These are phyloP conservation scores for Lasiosphaeria ovina DNA, from an alignment of 495 filamentous ascomycete genomes.

Conservation along the genomic window DNA sequence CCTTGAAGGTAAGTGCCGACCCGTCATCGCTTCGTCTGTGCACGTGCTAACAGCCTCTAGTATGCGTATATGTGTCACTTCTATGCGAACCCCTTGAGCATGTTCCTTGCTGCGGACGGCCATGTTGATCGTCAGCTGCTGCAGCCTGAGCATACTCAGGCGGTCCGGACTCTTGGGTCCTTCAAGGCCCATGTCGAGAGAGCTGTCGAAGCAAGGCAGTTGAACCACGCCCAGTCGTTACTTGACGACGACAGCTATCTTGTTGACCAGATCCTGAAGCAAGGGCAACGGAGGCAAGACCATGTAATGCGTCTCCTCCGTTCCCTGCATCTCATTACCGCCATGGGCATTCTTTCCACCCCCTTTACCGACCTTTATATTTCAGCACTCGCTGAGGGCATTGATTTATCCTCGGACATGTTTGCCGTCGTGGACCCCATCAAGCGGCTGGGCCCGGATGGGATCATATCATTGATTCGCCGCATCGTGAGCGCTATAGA, in stretches of 20 bases:
- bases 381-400: conserved; percentile 33
- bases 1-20: conserved; percentile 64
- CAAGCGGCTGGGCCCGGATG: conserved; percentile 40
- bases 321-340: conserved; percentile 24
- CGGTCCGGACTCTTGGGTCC: conserved; percentile 73
- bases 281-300: conserved; percentile 16
- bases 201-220: conserved; percentile 34
- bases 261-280: conserved; percentile 22
- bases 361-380: conserved; percentile 42
- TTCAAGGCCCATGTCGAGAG: conserved; percentile 59
- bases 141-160: conserved; percentile 64
- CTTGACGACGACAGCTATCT: conserved; percentile 43
- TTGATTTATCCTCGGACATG: conserved; percentile 28
- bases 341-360: conserved; percentile 13
- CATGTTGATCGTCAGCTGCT: conserved; percentile 36
- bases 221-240: conserved; percentile 35
- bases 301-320: conserved; percentile 30
- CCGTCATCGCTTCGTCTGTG: neutral
- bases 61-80: conserved; percentile 97
- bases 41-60: conserved; percentile 39
- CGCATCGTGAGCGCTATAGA: conserved; percentile 33
- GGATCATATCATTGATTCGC: conserved; percentile 37
- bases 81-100: conserved; percentile 83
- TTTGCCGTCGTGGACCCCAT: conserved; percentile 36
- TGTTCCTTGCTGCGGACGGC: conserved; percentile 53